phyloP scores from a whole-genome alignment of 768 basidiomycete genomes.

The Amanita exitialis region DNA sequence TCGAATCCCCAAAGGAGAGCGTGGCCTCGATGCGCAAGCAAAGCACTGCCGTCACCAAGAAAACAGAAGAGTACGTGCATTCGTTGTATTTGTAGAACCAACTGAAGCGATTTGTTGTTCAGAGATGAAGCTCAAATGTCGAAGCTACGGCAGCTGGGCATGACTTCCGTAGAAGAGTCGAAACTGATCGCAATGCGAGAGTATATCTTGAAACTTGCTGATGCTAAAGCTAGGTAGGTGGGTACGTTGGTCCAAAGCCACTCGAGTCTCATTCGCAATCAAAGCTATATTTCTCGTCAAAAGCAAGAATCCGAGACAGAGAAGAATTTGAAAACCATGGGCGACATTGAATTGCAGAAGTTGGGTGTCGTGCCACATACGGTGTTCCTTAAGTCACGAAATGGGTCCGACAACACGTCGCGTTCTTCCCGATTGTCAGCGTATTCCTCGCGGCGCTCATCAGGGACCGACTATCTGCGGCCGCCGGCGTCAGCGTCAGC shows the following conservation, averaged over 20 bases:
- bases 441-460: constrained; percentile 28
- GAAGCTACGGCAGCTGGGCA: constrained; percentile 82
- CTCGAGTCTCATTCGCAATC: neutral
- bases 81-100: neutral
- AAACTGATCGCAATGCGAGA: constrained; percentile 87
- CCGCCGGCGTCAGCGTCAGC: constrained; percentile 42
- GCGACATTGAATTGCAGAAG: constrained; percentile 73
- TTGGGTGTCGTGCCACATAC: constrained; percentile 87
- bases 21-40: constrained; percentile 54
- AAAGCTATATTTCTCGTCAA: constrained; percentile 59
- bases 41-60: constrained; percentile 34
- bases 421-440: constrained; percentile 30
- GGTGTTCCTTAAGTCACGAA: constrained; percentile 67
- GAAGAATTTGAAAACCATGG: constrained; percentile 50
- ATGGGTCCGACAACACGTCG: constrained; percentile 24
- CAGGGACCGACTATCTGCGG: constrained; percentile 17
- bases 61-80: constrained; percentile 65
- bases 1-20: constrained; percentile 65
- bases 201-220: constrained; percentile 78
- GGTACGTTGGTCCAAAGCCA: constrained; percentile 7
- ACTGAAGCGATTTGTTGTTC: neutral
- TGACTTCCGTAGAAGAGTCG: constrained; percentile 70
- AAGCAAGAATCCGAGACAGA: constrained; percentile 55
- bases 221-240: constrained; percentile 60
- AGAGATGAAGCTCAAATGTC: constrained; percentile 73